Evolutionary conservation across 169 alveolate genomes (phyloP), one percentile per base, ranked within the genome.

Genomic region (Plasmodium blacklocki): DNA sequence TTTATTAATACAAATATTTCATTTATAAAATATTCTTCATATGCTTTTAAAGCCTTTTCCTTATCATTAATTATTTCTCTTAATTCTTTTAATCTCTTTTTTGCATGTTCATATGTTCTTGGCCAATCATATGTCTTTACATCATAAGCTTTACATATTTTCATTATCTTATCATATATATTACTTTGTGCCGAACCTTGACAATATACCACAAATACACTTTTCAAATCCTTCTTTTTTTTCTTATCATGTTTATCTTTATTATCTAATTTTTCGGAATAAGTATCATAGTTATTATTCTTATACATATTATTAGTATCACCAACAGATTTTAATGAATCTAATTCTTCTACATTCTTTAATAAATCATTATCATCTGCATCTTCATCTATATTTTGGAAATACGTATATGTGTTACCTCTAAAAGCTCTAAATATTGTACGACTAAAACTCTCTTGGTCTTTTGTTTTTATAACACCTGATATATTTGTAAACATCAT

Each of bases 361-460:
- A 59, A 1, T 32, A 32, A 32, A 14, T 88, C 83, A 50, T 88
- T 88, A 63, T 96, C 98, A 15, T 66, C 50, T 58, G 91, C 89
- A 56, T 86, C 74, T 58, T 93, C 96, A 39, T 95, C 96, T 18
- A 97, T 96, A 54, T 97, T 98, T 73, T 94, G 96, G 73, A 98
- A 96, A 63, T 93, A 93, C 21, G 98, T 95, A 93, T 97, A 95
- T 32, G 99, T 98, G 71, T 98, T 99, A 2, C 99, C 99, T 68
- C 99, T 93, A 70, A 99, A 97, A 0, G 98, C 97, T 88, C 99
- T 96, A 94, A 98, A 98, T 3, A 99, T 92, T 60, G 98, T 96
- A 73, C 99, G 95, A 62, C 98, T 96, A 89, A 98, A 98, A 59
- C 98, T 96, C 70, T 93, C 95, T 78, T 97, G 94, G 68, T 98